Percentiles rank a stretch among this genome's conserved stretches.
phyloP scores from a whole-genome alignment of 768 basidiomycete species.

The Boletellus ananas region DNA sequence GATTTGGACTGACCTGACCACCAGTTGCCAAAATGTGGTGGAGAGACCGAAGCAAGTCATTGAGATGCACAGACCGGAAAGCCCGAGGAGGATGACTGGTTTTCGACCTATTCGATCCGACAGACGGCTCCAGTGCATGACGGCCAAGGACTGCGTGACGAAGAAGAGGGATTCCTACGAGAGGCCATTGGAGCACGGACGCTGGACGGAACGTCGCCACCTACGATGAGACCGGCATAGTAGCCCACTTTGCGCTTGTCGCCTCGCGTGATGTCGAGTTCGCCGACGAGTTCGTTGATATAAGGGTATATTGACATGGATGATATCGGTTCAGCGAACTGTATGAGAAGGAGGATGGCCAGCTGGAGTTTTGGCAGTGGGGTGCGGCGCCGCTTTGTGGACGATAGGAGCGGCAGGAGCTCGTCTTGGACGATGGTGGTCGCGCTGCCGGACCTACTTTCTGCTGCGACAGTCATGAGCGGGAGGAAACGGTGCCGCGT shows the following conservation, averaged over 20 bases:
- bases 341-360: conserved; percentile 34
- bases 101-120: conserved; percentile 71
- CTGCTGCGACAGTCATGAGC: background rate
- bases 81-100: conserved; percentile 64
- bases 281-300: conserved; percentile 41
- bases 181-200: background rate
- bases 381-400: conserved; percentile 12
- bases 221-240: conserved; percentile 68
- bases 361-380: conserved; percentile 40
- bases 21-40: conserved; percentile 59
- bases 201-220: background rate
- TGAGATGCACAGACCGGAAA: conserved; percentile 58
- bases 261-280: conserved; percentile 24
- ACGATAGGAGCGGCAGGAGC: conserved; percentile 7
- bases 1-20: conserved; percentile 33
- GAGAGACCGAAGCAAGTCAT: conserved; percentile 74
- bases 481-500: background rate
- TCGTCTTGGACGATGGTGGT: conserved; percentile 10
- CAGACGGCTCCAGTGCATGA: conserved; percentile 68
- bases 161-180: conserved; percentile 72
- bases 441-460: background rate
- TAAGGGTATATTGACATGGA: conserved; percentile 45
- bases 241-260: conserved; percentile 43
- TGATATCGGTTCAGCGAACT: conserved; percentile 33
- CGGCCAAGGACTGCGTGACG: conserved; percentile 64